Base-by-base conservation (phyloP, 1,284 basidiomycete species). In the Pisolithus thermaeus region DNA sequence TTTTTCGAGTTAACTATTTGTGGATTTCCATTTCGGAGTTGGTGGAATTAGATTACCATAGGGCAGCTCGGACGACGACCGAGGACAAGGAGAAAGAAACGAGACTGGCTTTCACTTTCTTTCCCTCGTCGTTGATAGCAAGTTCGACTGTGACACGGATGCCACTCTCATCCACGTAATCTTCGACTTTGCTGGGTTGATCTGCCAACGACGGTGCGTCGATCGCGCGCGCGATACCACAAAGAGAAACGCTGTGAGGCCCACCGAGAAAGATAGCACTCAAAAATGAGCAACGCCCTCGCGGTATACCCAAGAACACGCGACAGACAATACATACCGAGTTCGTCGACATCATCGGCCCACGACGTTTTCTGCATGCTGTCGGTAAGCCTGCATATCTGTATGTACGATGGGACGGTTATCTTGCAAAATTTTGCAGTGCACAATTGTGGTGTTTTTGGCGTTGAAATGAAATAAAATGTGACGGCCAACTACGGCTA, bases 121-220 rank as follows among this genome's bases (percentile, higher is more conserved):
- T 93, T 18, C 93, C 96, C 23, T 95, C 87, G 45, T 98, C 94
- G 62, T 97, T 95, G 50, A 89, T 72, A 46, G 78, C 78, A 70
- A 90, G 94, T 66, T 95, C 92, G 44, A 92, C 76, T 7, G 87
- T 87, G 8, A 90, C 90, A 39, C 91, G 83, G 62, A 97, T 81
- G 2, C 95, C 95, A 63, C 96, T 90, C 59, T 92, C 88, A 64
- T 95, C 94, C 46, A 88, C 75, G 51, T 77, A 85, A 63, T 93
- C 88, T 59, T 76, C 75, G 54, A 70, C 69, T 59, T 73, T 73
- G 16, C 8, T 32, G 40, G 69, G 68, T 44, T 70, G 67, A 52
- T 75, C 74, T 74, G 53, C 37, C 56, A 39, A 50, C 54, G 16
- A 22, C 32, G 36, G 7, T 23, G 46, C 28, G 11, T 30, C 7